A percentile compares a stretch with the other conserved stretches of the same genome.
These are phyloP conservation scores for Batrachochytrium dendrobatidis DNA, from an alignment of 371 early-diverging fungal genomes.

Conservation along the genomic window DNA sequence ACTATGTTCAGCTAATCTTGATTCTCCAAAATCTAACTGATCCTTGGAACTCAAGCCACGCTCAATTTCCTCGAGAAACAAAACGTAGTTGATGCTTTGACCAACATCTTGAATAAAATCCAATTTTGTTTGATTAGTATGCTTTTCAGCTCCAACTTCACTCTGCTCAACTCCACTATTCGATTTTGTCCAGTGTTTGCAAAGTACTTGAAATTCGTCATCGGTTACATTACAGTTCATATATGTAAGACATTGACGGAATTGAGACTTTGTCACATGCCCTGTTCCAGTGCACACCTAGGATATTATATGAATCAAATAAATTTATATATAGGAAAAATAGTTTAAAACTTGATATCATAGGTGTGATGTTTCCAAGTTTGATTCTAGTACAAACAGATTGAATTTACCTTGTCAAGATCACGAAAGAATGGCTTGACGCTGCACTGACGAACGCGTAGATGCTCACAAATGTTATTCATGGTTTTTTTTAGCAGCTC, in stretches of 20 bases:
- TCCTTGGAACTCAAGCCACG: constrained; percentile 10
- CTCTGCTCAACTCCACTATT: not conserved
- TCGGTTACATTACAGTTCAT: constrained; percentile 32
- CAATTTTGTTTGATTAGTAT: not conserved
- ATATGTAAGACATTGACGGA: constrained; percentile 38
- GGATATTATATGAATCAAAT: not conserved
- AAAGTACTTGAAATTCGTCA: constrained; percentile 37
- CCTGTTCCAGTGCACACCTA: constrained; percentile 28
- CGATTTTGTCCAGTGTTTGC: constrained; percentile 33
- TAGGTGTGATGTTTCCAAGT: not conserved
- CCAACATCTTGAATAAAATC: constrained; percentile 27
- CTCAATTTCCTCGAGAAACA: constrained; percentile 34
- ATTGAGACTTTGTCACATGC: constrained; percentile 40
- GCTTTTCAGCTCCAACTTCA: not conserved
- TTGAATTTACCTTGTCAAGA: constrained; percentile 36
- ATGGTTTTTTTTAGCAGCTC: constrained; percentile 16
- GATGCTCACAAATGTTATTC: constrained; percentile 26
- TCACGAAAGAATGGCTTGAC: constrained; percentile 45
- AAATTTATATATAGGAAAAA: not conserved
- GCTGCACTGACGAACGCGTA: constrained; percentile 30
- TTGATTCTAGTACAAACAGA: not conserved
- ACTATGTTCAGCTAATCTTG: too few relatives aligned
- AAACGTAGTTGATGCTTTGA: constrained; percentile 33
- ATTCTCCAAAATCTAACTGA: too few relatives aligned
- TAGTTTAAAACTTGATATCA: not conserved